Evolutionary conservation across 495 filamentous ascomycete species (phyloP).

Genomic region (Podospora australis): DNA sequence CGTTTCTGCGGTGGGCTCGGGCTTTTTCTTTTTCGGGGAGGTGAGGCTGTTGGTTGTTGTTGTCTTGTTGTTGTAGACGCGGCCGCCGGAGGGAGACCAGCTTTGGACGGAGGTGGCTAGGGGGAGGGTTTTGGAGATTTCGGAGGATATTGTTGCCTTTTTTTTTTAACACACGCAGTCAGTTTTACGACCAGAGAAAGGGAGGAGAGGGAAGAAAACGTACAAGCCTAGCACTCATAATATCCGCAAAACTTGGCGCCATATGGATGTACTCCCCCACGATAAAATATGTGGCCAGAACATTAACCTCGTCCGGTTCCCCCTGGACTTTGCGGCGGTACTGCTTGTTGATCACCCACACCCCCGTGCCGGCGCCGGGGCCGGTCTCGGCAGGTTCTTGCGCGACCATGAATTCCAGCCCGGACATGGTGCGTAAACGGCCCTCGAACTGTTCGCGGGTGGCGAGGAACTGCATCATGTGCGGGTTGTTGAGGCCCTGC

Average conservation of each 20-base stretch:
- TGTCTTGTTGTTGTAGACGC: constrained; percentile 59
- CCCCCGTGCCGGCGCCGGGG: constrained; percentile 57
- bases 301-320: constrained; percentile 57
- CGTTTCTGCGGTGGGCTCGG: no score
- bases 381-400: constrained; percentile 65
- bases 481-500: constrained; percentile 67
- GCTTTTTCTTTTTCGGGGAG: no score
- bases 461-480: constrained; percentile 49
- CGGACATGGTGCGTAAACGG: constrained; percentile 68
- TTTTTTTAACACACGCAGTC: constrained; percentile 12
- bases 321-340: constrained; percentile 55
- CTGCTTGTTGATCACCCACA: constrained; percentile 94
- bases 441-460: constrained; percentile 77
- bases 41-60: constrained; percentile 15
- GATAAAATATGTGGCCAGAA: constrained; percentile 76
- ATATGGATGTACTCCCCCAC: constrained; percentile 82
- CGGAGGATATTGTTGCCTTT: constrained; percentile 51
- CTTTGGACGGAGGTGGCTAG: constrained; percentile 51
- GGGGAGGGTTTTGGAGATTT: constrained; percentile 60
- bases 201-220: constrained; percentile 12
- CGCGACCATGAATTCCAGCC: constrained; percentile 75
- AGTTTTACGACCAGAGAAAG: neutral
- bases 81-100: constrained; percentile 67
- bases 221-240: constrained; percentile 72
- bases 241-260: constrained; percentile 74